Percentiles rank a stretch among this genome's conserved stretches.
Evolutionary conservation across 2,329 filamentous ascomycete species (phyloP).

Genomic region (Zymoseptoria crescenta): DNA sequence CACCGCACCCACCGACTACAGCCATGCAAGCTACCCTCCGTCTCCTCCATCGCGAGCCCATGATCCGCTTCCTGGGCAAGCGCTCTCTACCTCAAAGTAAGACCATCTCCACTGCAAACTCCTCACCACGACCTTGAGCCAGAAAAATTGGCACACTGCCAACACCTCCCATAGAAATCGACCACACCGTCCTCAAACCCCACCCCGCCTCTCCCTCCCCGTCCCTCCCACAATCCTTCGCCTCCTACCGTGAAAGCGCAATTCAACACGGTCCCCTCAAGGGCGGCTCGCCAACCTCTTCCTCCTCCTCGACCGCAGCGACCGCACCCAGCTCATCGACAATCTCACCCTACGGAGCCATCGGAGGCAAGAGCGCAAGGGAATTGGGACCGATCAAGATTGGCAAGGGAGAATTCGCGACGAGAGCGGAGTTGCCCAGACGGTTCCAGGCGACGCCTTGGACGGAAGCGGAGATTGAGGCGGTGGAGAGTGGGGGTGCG

Average conservation of each 20-base stretch:
- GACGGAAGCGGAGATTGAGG: conserved; percentile 81
- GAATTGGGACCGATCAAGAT: conserved; percentile 66
- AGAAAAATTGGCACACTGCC: conserved; percentile 2
- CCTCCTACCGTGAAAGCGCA: conserved; percentile 67
- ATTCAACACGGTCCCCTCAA: conserved; percentile 68
- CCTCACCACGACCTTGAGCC: neutral
- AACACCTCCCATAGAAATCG: conserved; percentile 48
- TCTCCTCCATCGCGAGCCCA: conserved; percentile 42
- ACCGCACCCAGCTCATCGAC: conserved; percentile 7
- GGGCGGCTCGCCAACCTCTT: conserved; percentile 14
- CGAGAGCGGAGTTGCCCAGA: conserved; percentile 75
- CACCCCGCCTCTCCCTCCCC: conserved; percentile 65
- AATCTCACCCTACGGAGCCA: conserved; percentile 29
- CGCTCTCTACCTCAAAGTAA: conserved; percentile 38
- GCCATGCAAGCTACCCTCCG: conserved; percentile 40
- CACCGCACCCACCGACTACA: conserved; percentile 1
- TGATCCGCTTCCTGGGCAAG: conserved; percentile 47
- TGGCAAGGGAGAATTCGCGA: conserved; percentile 70
- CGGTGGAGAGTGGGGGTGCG: conserved; percentile 87
- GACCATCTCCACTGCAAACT: conserved; percentile 10
- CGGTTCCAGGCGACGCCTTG: conserved; percentile 73
- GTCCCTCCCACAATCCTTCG: conserved; percentile 62
- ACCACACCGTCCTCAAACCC: conserved; percentile 60
- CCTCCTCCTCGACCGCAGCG: conserved; percentile 6
- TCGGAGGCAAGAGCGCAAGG: conserved; percentile 58